Base-by-base conservation (phyloP, 1,284 basidiomycete genomes). In the Malassezia arunalokei region DNA sequence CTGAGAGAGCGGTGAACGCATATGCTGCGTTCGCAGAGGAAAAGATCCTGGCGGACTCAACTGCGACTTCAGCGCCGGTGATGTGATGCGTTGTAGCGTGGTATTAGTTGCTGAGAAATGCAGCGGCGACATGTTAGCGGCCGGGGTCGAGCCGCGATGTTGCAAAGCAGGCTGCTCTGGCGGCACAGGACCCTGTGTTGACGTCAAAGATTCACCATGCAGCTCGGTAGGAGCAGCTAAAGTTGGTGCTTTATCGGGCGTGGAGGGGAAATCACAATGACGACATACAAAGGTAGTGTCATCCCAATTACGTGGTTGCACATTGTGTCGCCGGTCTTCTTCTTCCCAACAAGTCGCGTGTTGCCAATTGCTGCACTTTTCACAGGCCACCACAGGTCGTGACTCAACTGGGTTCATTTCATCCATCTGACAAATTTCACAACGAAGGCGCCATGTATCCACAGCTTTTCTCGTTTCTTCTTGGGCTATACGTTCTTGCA, bases 301-400 rank as follows among this genome's bases (percentile, higher is more conserved):
- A 14, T 64, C 64, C 67, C 67, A 69, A 51, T 57, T 20, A 51
- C 45, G 24, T 49, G 49, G 32, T 50, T 37, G n/a, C 42, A 46
- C 38, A 51, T 37, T 29, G 11, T 29, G 2, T 6, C 37, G 52
- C 40, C 57, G 57, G 56, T 75, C 74, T 29, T 62, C 62, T 28
- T 56, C 47, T 33, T 66, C 57, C 65, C 73, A 75, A 52, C 74
- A 75, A 12, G 62, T 59, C 41, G 73, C 57, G 45, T 72, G 63
- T 47, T 68, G 59, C 87, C 87, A 90, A 64, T 82, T 83, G 17
- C 78, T 79, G 72, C 87, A 90, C 40, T 75, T 68, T 32, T 84
- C 85, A 66, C 87, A 90, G 40, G 81, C 85, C 69, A 87, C 80
- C 74, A 90, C 81, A 30, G 78, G 75, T 20, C 81, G 82, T 58